Evolutionary conservation across 768 basidiomycete species (phyloP).

Genomic region (Amanita subjunquillea): DNA sequence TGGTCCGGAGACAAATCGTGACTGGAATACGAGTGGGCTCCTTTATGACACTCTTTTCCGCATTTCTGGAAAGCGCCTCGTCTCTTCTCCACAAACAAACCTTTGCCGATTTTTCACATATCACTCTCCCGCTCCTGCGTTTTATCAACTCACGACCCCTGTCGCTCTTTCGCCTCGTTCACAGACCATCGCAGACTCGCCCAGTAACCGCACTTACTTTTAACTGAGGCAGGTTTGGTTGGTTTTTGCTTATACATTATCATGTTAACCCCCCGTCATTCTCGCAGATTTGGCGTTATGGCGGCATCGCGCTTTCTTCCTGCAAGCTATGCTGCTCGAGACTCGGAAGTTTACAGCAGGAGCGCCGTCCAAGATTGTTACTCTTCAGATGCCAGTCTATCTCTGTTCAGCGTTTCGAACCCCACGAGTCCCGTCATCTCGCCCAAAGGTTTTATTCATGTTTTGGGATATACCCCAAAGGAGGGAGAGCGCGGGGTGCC

Average conservation of each 20-base stretch:
- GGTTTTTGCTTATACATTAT: background rate
- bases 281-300: conserved; percentile 2
- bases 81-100: conserved; percentile 7
- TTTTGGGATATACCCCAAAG: conserved; percentile 53
- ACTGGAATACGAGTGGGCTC: conserved; percentile 3
- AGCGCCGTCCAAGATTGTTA: background rate
- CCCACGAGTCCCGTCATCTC: conserved; percentile 30
- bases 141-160: conserved; percentile 7
- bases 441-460: conserved; percentile 43
- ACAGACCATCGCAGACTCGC: conserved; percentile 5
- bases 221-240: conserved; percentile 3
- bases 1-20: conserved; percentile 6
- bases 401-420: background rate
- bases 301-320: conserved; percentile 1
- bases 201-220: background rate
- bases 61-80: conserved; percentile 4
- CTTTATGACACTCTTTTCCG: conserved; percentile 5
- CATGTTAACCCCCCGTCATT: conserved; percentile 2
- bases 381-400: background rate
- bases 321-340: background rate
- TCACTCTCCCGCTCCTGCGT: conserved; percentile 6
- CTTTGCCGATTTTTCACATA: conserved; percentile 4
- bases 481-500: conserved; percentile 56
- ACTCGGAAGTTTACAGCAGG: background rate
- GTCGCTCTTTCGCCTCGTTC: conserved; percentile 6